Percentiles rank a stretch among this genome's conserved stretches.
Evolutionary conservation across 352 stramenopile species (phyloP).

Genomic region (Pythium volutum): DNA sequence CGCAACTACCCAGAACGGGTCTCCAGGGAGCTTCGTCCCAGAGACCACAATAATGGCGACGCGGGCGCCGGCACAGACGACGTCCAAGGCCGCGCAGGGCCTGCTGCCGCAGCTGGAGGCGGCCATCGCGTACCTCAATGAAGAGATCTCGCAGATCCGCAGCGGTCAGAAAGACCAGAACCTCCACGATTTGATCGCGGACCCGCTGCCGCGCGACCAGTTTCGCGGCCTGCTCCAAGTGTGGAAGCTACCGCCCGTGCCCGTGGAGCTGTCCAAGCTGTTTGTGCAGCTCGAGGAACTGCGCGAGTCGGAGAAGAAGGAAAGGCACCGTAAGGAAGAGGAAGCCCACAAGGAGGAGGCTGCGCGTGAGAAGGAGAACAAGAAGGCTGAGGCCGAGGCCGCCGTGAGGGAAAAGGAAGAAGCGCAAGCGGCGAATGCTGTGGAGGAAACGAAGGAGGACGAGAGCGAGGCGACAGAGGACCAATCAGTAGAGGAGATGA

Average conservation of each 20-base stretch:
- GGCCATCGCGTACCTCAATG: slow-evolving; percentile 51
- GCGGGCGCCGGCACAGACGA: slow-evolving; percentile 18
- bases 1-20: not conserved
- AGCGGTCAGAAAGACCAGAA: slow-evolving; percentile 34
- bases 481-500: not conserved
- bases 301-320: slow-evolving; percentile 5
- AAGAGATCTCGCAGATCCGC: slow-evolving; percentile 45
- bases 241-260: slow-evolving; percentile 38
- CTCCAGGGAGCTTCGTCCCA: not conserved
- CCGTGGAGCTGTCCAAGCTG: slow-evolving; percentile 38
- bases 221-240: slow-evolving; percentile 47
- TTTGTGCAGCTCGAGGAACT: slow-evolving; percentile 41
- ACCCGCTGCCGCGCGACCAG: slow-evolving; percentile 40
- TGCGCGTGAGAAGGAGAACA: slow-evolving; percentile 3
- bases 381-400: slow-evolving; percentile 3
- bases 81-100: slow-evolving; percentile 23
- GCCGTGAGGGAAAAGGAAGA: not conserved
- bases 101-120: slow-evolving; percentile 54
- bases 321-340: slow-evolving; percentile 4
- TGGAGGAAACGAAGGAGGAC: slow-evolving; percentile 1
- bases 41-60: slow-evolving; percentile 8
- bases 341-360: not conserved
- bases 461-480: not conserved
- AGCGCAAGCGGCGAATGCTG: slow-evolving; percentile 1
- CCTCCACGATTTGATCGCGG: slow-evolving; percentile 36